Percentiles rank a stretch among this genome's conserved stretches.
phyloP scores from a whole-genome alignment of 1,284 basidiomycete species.

The Puccinia triticina region DNA sequence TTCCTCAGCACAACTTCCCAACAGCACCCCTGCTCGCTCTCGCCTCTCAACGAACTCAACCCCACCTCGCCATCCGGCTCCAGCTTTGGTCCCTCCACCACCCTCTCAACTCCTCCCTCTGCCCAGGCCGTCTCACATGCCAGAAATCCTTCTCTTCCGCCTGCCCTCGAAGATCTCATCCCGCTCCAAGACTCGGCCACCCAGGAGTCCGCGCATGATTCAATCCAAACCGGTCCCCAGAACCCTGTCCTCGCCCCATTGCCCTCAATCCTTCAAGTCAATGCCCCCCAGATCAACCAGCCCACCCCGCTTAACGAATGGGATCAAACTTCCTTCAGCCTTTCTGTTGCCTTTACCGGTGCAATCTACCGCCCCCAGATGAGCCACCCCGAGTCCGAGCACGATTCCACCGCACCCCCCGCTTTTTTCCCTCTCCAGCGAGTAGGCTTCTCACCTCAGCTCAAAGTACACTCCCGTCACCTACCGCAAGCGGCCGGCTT shows the following conservation, averaged over 20 bases:
- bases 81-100: slow-evolving; percentile 43
- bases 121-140: background rate
- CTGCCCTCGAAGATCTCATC: slow-evolving; percentile 20
- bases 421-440: slow-evolving; percentile 59
- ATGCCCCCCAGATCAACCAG: background rate
- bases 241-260: background rate
- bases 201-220: background rate
- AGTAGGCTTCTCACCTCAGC: slow-evolving; percentile 58
- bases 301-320: slow-evolving; percentile 15
- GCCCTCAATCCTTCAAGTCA: background rate
- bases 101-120: background rate
- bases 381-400: slow-evolving; percentile 12
- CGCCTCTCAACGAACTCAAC: slow-evolving; percentile 42
- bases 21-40: slow-evolving; percentile 34
- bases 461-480: slow-evolving; percentile 55
- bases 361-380: slow-evolving; percentile 44
- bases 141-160: background rate
- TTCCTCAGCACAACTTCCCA: slow-evolving; percentile 11
- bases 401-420: slow-evolving; percentile 54
- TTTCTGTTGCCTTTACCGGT: slow-evolving; percentile 49
- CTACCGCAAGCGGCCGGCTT: slow-evolving; percentile 48
- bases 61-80: slow-evolving; percentile 41
- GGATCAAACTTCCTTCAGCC: slow-evolving; percentile 50
- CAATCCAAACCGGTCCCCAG: background rate
- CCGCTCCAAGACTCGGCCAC: background rate